Evolutionary conservation across 2,329 filamentous ascomycete genomes (phyloP).

Genomic region (Fusarium luffae): DNA sequence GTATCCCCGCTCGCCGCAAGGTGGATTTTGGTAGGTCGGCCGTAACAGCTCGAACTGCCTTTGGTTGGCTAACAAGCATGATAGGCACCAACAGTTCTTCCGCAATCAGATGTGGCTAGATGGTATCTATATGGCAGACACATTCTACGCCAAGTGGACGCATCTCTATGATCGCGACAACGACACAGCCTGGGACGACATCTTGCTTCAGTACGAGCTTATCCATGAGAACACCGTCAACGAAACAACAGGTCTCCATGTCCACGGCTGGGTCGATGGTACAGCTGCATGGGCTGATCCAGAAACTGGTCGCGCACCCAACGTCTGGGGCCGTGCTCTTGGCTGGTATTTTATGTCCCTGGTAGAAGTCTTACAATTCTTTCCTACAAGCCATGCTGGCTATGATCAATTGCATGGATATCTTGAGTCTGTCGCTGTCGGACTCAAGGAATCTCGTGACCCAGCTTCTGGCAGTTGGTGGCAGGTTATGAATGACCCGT

Average conservation of each 20-base stretch:
- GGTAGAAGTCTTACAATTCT: constrained; percentile 59
- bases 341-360: constrained; percentile 64
- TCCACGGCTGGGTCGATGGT: constrained; percentile 63
- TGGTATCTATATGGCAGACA: constrained; percentile 61
- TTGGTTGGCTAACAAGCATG: rapidly evolving
- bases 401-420: constrained; percentile 51
- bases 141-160: constrained; percentile 55
- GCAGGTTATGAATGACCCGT: constrained; percentile 64
- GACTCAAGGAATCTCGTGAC: constrained; percentile 56
- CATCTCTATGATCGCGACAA: constrained; percentile 49
- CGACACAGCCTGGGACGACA: constrained; percentile 55
- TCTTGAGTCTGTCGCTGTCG: constrained; percentile 53
- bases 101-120: constrained; percentile 67
- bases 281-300: constrained; percentile 61
- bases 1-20: constrained; percentile 59
- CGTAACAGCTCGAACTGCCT: rapidly evolving
- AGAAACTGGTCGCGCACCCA: constrained; percentile 58
- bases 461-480: constrained; percentile 62
- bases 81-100: constrained; percentile 52
- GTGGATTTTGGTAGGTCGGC: constrained; percentile 59
- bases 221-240: constrained; percentile 56
- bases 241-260: constrained; percentile 54
- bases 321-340: constrained; percentile 62
- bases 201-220: constrained; percentile 57
- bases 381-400: constrained; percentile 49